Percentiles rank a stretch among this genome's conserved stretches.
Evolutionary conservation across 2,329 filamentous ascomycete genomes (phyloP).

Genomic region (Aspergillus cejpii): DNA sequence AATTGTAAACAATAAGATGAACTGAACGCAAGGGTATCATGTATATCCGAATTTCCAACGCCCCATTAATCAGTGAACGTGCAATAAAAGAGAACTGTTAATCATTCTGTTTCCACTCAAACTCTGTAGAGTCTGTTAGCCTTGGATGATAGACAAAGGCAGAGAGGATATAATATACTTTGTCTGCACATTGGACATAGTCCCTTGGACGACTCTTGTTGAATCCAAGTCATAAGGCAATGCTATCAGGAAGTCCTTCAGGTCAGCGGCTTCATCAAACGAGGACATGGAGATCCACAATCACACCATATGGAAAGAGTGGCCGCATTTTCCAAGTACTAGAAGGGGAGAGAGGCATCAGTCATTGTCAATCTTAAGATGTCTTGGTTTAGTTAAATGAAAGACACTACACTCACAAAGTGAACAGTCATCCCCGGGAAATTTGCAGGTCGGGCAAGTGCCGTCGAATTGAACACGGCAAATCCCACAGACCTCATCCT

Average conservation of each 20-base stretch:
- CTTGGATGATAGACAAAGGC: background rate
- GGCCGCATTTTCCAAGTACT: conserved; percentile 95
- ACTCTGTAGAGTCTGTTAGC: conserved; percentile 37
- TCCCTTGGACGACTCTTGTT: conserved; percentile 85
- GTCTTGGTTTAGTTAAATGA: no score
- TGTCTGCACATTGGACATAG: conserved; percentile 98
- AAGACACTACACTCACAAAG: conserved; percentile 57
- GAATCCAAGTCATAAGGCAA: conserved; percentile 82
- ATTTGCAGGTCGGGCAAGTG: conserved; percentile 96
- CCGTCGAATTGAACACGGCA: conserved; percentile 97
- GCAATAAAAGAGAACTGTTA: conserved; percentile 18
- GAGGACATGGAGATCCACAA: conserved; percentile 10
- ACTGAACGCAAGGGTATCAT: conserved; percentile 17
- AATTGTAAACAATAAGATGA: conserved; percentile 5
- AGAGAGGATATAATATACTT: conserved; percentile 54
- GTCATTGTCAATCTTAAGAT: background rate
- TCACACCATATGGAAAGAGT: conserved; percentile 91
- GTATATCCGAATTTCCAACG: conserved; percentile 8
- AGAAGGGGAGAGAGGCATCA: background rate
- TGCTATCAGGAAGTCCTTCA: conserved; percentile 52
- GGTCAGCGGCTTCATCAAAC: conserved; percentile 1
- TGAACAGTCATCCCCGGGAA: conserved; percentile 90
- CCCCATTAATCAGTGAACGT: background rate
- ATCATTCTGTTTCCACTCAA: conserved; percentile 47
- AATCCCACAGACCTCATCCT: conserved; percentile 97